Conservation (phyloP, 73 alveolate genomes). For the Breviolum minutum region DNA sequence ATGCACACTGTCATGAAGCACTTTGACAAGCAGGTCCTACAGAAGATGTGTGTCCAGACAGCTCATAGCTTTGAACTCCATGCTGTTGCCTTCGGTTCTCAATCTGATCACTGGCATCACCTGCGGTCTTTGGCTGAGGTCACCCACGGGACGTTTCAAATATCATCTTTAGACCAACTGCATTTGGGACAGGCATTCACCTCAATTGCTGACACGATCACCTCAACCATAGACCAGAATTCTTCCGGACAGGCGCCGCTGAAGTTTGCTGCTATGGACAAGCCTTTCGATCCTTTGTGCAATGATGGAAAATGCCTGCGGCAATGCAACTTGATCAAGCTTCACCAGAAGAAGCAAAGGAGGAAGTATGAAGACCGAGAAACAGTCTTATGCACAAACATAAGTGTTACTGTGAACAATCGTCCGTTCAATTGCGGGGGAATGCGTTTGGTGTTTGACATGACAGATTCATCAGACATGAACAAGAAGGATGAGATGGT, state of each 20-base stretch:
- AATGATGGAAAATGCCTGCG: not conserved
- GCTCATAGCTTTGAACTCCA: slow-evolving; percentile 44
- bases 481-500: not conserved
- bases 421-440: slow-evolving; percentile 42
- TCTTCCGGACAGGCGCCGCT: not conserved
- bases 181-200: slow-evolving; percentile 44
- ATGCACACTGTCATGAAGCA: not conserved
- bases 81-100: slow-evolving; percentile 58
- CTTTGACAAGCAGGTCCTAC: slow-evolving; percentile 63
- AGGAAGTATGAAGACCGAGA: not conserved
- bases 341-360: not conserved
- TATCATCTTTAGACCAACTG: not conserved
- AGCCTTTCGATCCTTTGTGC: slow-evolving; percentile 40
- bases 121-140: slow-evolving; percentile 46
- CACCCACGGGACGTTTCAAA: slow-evolving; percentile 60
- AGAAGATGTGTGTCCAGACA: not conserved
- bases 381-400: no score
- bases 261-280: slow-evolving; percentile 33
- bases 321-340: slow-evolving; percentile 25
- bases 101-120: slow-evolving; percentile 45
- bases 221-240: not conserved
- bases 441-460: slow-evolving; percentile 63
- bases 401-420: not conserved
- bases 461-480: slow-evolving; percentile 16
- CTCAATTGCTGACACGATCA: slow-evolving; percentile 56